Evolutionary conservation across 2,329 filamentous ascomycete genomes (phyloP), one percentile per base, ranked within the genome.

Genomic region (Colletotrichum chlorophyti): DNA sequence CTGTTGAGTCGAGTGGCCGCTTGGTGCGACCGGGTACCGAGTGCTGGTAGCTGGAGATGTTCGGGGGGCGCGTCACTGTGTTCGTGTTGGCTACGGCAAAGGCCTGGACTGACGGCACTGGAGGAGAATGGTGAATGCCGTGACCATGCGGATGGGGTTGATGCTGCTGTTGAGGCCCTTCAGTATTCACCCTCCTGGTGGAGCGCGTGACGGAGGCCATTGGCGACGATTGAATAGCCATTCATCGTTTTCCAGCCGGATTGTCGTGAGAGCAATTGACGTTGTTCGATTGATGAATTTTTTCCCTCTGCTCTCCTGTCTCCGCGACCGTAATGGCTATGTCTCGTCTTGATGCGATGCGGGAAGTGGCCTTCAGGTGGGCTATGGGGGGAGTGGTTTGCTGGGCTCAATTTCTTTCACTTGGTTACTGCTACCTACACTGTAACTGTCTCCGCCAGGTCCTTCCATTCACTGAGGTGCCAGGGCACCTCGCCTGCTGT

Each of bases 141-240:
- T 52, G 54, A 24, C 27, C 42, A 42, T 43, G 41, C 29, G 65
- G 63, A 63, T 69, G 68, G 64, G 73, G 69, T 62, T 74, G 70
- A 58, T 47, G 55, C 50, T 54, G 51, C 42, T 55, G 52, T 17
- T 49, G 67, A 76, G 74, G 68, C 74, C n/a, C 77, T 68, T 81
- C 79, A 76, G 74, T 52, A 34, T 59, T 50, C 19, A 49, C 73
- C 74, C 79, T 77, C 72, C 77, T 72, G 66, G 73, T 75, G 69
- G 80, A 80, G 73, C 80, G 79, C 68, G 79, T 80, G 72, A 77
- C 70, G 67, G 79, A 81, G 68, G 79, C 79, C 79, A 83, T 82
- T 73, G 75, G 70, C 68, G 57, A 57, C 55, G 57, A 60, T 64
- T 60, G 63, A 50, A 57, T 55, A 61, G 67, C 61, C 64, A 67